Evolutionary conservation across 768 basidiomycete genomes (phyloP).

Genomic region (Russula olivacea): DNA sequence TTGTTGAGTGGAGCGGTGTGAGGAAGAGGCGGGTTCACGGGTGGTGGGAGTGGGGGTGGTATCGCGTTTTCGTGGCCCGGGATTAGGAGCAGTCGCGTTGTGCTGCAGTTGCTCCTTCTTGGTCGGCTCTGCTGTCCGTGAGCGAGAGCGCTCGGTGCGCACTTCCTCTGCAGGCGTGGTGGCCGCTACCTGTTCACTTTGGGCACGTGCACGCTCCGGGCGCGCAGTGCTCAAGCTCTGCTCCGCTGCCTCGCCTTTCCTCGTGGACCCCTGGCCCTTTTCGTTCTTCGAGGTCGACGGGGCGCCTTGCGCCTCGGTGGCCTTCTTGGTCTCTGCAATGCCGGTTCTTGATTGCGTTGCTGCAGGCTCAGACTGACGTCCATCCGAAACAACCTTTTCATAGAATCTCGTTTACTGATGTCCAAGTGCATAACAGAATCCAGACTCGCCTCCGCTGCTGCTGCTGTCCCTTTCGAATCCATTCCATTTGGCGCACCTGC

Average conservation of each 20-base stretch:
- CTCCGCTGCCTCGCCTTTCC: constrained; percentile 7
- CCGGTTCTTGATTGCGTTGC: neutral
- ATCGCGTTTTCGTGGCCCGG: neutral
- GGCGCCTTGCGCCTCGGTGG: constrained; percentile 2
- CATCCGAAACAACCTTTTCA: constrained; percentile 20
- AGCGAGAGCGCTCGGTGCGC: constrained; percentile 9
- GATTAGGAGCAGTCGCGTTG: neutral
- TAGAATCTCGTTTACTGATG: constrained; percentile 22
- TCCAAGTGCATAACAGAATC: constrained; percentile 21
- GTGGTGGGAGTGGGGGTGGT: neutral
- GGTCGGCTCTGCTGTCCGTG: constrained; percentile 17
- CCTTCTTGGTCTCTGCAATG: neutral
- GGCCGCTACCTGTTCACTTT: constrained; percentile 5
- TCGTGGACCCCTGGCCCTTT: constrained; percentile 16
- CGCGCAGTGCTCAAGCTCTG: constrained; percentile 12
- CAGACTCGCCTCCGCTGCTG: constrained; percentile 24
- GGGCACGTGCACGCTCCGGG: constrained; percentile 15
- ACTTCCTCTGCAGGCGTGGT: neutral
- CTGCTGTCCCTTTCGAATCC: constrained; percentile 11
- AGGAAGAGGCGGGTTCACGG: neutral
- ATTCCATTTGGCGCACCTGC: neutral
- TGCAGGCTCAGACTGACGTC: constrained; percentile 8
- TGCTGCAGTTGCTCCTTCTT: constrained; percentile 22
- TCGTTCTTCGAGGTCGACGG: constrained; percentile 5
- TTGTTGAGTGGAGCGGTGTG: neutral